A percentile compares a stretch with the other conserved stretches of the same genome.
phyloP scores from a whole-genome alignment of 2,329 filamentous ascomycete species.

The Epichloe sp. region DNA sequence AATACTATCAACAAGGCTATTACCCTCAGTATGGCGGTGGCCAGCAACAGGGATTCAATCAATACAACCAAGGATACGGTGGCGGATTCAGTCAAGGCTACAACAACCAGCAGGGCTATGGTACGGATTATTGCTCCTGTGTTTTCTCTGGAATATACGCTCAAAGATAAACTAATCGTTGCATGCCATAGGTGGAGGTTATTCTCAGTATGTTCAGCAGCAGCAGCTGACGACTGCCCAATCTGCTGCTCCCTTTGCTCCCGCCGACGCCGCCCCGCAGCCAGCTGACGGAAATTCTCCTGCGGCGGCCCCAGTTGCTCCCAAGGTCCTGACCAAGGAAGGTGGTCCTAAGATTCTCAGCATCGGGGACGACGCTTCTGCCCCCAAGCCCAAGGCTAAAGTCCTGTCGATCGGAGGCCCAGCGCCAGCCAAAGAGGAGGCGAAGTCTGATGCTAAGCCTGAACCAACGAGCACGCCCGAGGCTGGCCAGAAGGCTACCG shows the following conservation, averaged over 20 bases:
- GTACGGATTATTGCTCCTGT: constrained; percentile 14
- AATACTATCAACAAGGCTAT: constrained; percentile 40
- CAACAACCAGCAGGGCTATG: constrained; percentile 27
- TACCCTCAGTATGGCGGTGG: constrained; percentile 44
- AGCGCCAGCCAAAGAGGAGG: constrained; percentile 22
- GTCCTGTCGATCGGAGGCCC: constrained; percentile 29
- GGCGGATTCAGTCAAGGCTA: constrained; percentile 37
- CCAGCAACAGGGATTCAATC: constrained; percentile 32
- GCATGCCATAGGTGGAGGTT: constrained; percentile 30
- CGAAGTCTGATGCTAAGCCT: constrained; percentile 37
- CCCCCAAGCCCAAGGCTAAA: constrained; percentile 40
- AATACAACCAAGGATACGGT: constrained; percentile 41
- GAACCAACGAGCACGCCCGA: constrained; percentile 41
- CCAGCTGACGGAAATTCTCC: constrained; percentile 10
- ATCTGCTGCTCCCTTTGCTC: background rate
- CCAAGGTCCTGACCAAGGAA: constrained; percentile 33
- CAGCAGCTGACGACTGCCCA: constrained; percentile 12
- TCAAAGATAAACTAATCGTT: background rate
- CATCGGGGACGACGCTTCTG: constrained; percentile 46
- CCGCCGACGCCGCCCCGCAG: background rate
- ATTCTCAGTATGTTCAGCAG: constrained; percentile 39
- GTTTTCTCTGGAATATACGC: background rate
- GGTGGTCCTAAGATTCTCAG: constrained; percentile 53
- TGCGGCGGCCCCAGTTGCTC: constrained; percentile 25
- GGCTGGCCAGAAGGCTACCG: constrained; percentile 71